Percentiles rank a stretch among this genome's conserved stretches.
Evolutionary conservation across 768 basidiomycete genomes (phyloP).

Genomic region (Nidula microcarpa): DNA sequence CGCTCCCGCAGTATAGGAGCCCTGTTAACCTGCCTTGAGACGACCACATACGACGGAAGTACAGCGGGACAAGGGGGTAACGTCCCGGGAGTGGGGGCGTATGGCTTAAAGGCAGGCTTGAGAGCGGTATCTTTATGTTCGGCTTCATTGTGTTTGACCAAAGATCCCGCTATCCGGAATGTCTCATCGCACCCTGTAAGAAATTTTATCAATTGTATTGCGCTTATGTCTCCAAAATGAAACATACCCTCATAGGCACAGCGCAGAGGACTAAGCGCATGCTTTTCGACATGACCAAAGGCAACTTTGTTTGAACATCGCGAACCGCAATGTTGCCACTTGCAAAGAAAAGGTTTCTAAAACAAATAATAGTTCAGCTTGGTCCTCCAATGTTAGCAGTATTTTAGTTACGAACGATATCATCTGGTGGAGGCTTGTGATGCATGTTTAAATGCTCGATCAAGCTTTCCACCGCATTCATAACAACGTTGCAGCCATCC

Average conservation of each 20-base stretch:
- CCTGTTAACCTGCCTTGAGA: conserved; percentile 38
- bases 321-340: conserved; percentile 55
- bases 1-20: conserved; percentile 45
- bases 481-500: conserved; percentile 48
- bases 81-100: conserved; percentile 23
- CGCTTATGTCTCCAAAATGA: background rate
- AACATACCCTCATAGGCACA: conserved; percentile 52
- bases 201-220: background rate
- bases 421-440: conserved; percentile 14
- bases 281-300: conserved; percentile 45
- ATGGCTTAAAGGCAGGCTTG: conserved; percentile 28
- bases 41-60: conserved; percentile 50
- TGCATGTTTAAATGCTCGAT: conserved; percentile 45
- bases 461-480: conserved; percentile 52
- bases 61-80: conserved; percentile 33
- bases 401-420: background rate
- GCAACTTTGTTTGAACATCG: conserved; percentile 29
- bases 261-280: conserved; percentile 37
- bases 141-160: conserved; percentile 46
- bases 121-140: conserved; percentile 30
- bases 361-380: conserved; percentile 2
- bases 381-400: conserved; percentile 3
- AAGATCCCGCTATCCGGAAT: conserved; percentile 42
- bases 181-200: conserved; percentile 48
- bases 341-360: conserved; percentile 41